Evolutionary conservation across 768 basidiomycete species (phyloP), one percentile per base, ranked within the genome.

Genomic region (Rhizopogon rudus): DNA sequence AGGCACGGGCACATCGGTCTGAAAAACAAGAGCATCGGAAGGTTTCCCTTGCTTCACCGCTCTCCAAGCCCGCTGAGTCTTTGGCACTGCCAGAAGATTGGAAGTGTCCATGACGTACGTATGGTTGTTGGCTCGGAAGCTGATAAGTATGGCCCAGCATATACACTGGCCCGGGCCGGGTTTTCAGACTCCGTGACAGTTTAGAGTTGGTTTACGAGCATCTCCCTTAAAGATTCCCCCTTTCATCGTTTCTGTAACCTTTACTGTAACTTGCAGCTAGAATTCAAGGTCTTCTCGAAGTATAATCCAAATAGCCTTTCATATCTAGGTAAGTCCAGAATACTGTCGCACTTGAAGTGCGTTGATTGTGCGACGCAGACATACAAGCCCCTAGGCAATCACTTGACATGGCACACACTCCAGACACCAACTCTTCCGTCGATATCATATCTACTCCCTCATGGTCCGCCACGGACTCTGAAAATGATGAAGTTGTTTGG

Each of bases 61-160:
- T 22, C 65, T 59, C 73, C 72, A 73, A 7, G 66, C 73, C 16
- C 57, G 61, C 45, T 69, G 67, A 3, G 53, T 61, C n/a, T 40
- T 37, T 1, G 68, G 67, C 14, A 68, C 2, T 1, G 7, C 29
- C 8, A 31, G 31, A 33, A 5, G 13, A 9, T 48, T 22, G 7
- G 46, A 20, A 48, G 22, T 37, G 20, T 16, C 22, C 48, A 49
- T 49, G 13, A 12, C 35, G 35, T 12, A 35, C 25, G 3, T 25
- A 25, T 25, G 25, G 25, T 25, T 25, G 25, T 25, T 25, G 25
- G 25, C 25, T 25, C 4, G 25, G 25, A 25, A 25, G 25, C 25
- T 25, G 25, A 25, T 5, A 25, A 25, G 1, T 5, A 25, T 25
- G 25, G 25, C 4, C 25, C 20, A n/a, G 3, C 25, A 2, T 3